Evolutionary conservation across 257 asterid species (phyloP), one percentile per base, ranked within the genome.

Genomic region (Primulina eburnea): DNA sequence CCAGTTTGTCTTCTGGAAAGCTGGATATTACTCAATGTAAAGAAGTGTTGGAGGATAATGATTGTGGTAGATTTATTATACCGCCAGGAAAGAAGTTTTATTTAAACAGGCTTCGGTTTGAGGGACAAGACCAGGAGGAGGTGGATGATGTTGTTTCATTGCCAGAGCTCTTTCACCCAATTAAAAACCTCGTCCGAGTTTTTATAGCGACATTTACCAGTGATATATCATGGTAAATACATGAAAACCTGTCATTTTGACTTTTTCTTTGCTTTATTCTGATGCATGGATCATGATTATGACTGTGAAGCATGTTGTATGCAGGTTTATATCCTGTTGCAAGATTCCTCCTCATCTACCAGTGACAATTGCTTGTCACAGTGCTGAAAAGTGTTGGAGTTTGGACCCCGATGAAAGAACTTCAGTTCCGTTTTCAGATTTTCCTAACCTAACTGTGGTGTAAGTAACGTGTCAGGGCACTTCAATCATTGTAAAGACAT

Each of bases 121-220:
- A 75, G 80, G 86, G 76, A 37, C 84, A 76, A 72, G 76, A 65
- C 68, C 68, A 72, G 37, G 72, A 79, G 38, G 83, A 84, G 58
- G 57, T 33, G 63, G 64, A 57, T 64, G 80, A 79, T 72, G 84
- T 69, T 73, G 88, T 91, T 77, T 87, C 97, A 17, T 73, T 92
- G 86, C 88, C 85, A 0, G 95, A 92, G 82, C 87, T 92, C 67
- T 84, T 92, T 76, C 82, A 82, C 78, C 97, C 97, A 43, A 62
- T 92, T 71, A 84, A 81, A 71, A 81, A 78, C 79, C 92, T 92
- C 35, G 67, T 70, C 35, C 80, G 80, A 75, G 84, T 89, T n/a
- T 89, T 92, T 76, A 81, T 92, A 68, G 95, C 95, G 21, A 89
- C 97, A 67, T 89, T 92, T 78, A 89, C 97, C 17, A 81, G 95